Evolutionary conservation across 495 filamentous ascomycete species (phyloP).

Genomic region (Neurospora sp.): DNA sequence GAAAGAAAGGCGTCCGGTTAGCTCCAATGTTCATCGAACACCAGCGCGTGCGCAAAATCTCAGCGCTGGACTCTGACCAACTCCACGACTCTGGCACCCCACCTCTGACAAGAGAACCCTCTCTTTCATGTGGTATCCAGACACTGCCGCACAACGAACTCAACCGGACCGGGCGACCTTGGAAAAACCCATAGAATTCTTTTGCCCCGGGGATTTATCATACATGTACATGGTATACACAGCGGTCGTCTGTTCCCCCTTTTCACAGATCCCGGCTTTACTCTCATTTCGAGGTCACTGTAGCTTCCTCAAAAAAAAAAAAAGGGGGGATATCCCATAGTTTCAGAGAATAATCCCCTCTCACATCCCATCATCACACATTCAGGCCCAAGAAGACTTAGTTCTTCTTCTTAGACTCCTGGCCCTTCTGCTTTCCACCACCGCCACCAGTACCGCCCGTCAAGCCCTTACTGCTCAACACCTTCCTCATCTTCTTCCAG

Average conservation of each 20-base stretch:
- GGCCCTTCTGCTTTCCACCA: conserved; percentile 8
- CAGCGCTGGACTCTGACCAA: background rate
- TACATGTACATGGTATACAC: background rate
- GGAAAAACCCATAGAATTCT: background rate
- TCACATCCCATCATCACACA: background rate
- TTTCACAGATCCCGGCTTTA: background rate
- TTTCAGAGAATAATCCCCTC: background rate
- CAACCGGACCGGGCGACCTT: background rate
- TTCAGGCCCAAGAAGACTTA: background rate
- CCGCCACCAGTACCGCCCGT: conserved; percentile 2
- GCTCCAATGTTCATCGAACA: background rate
- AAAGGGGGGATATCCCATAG: conserved; percentile 2
- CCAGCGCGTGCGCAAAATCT: background rate
- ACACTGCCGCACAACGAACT: background rate
- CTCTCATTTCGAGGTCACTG: background rate
- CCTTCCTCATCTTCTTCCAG: conserved; percentile 32
- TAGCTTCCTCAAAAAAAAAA: background rate
- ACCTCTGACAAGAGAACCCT: background rate
- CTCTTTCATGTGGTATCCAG: background rate
- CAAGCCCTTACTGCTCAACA: conserved; percentile 11
- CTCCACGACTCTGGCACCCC: background rate
- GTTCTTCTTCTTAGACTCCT: conserved; percentile 8
- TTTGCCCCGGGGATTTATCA: background rate
- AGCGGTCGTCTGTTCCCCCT: background rate
- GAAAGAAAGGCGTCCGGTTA: background rate